Evolutionary conservation across 192 early-diverging fungal genomes (phyloP).

Genomic region (Geranomyces michiganensis): DNA sequence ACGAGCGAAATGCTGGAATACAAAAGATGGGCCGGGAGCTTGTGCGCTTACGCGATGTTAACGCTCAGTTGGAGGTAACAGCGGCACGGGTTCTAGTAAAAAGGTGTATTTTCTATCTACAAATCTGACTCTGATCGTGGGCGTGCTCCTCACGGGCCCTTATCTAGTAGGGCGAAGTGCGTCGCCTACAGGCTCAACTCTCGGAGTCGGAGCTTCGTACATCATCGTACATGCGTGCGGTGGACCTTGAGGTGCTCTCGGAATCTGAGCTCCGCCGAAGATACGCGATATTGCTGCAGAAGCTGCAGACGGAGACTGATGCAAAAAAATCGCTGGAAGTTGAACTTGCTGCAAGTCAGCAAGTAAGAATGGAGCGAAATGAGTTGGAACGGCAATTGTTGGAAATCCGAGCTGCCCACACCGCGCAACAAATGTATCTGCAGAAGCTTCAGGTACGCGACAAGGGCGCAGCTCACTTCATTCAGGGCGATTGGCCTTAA

Average conservation of each 20-base stretch:
- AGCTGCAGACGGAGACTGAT: constrained; percentile 34
- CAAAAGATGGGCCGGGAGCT: constrained; percentile 51
- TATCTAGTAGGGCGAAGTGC: constrained; percentile 28
- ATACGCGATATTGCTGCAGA: constrained; percentile 44
- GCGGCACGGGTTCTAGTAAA: background rate
- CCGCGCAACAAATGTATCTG: constrained; percentile 42
- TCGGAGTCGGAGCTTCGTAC: constrained; percentile 37
- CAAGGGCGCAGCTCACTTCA: background rate
- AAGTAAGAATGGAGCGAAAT: constrained; percentile 34
- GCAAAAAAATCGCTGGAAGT: constrained; percentile 7
- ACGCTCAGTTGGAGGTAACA: constrained; percentile 35
- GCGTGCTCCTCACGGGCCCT: background rate
- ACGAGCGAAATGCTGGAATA: constrained; percentile 37
- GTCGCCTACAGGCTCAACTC: constrained; percentile 30
- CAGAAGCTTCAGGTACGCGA: constrained; percentile 43
- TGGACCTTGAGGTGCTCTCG: constrained; percentile 48
- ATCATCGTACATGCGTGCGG: constrained; percentile 36
- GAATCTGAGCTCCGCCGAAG: constrained; percentile 40
- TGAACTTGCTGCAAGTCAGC: constrained; percentile 37
- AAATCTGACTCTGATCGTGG: background rate
- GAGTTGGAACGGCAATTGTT: constrained; percentile 45
- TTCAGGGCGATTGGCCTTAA: background rate
- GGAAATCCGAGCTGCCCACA: constrained; percentile 51
- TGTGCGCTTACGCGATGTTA: constrained; percentile 32
- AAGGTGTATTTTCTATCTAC: background rate